Percentiles rank a stretch among this genome's conserved stretches.
These are phyloP conservation scores for Chaetomium olivaceum DNA, from an alignment of 2,329 filamentous ascomycete species.

Conservation along the genomic window DNA sequence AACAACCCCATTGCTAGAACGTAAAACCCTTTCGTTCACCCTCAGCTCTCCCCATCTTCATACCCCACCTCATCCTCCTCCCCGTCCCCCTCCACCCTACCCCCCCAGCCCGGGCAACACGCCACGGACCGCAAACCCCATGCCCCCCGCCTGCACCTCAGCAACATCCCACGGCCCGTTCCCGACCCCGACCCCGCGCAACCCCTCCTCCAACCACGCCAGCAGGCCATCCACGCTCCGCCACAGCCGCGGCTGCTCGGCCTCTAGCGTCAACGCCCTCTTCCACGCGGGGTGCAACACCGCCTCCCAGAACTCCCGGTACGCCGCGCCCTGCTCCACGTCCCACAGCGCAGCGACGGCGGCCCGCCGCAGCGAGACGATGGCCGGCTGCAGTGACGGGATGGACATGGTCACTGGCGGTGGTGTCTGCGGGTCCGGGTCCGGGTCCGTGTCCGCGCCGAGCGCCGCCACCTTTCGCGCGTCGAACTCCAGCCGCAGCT, in stretches of 20 bases:
- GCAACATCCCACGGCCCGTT: slow-evolving; percentile 1
- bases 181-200: not conserved
- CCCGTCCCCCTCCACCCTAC: not conserved
- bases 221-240: not conserved
- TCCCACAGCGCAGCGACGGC: not conserved
- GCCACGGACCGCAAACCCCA: not conserved
- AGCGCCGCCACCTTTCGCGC: not conserved
- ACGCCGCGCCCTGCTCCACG: not conserved
- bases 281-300: not conserved
- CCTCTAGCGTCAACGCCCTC: too few species aligned
- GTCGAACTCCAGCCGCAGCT: not conserved
- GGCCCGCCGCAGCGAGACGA: not conserved
- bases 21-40: too few species aligned
- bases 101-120: not conserved
- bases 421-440: too few species aligned
- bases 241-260: not conserved
- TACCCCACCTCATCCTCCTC: not conserved
- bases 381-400: not conserved
- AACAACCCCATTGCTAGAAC: too few species aligned
- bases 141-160: not conserved
- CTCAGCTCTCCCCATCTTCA: not conserved
- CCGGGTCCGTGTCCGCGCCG: too few species aligned
- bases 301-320: not conserved
- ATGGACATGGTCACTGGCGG: too few species aligned
- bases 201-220: not conserved